A percentile compares a stretch with the other conserved stretches of the same genome.
Conservation (phyloP, 2,329 filamentous ascomycete genomes). For the Colletotrichum melonis region DNA sequence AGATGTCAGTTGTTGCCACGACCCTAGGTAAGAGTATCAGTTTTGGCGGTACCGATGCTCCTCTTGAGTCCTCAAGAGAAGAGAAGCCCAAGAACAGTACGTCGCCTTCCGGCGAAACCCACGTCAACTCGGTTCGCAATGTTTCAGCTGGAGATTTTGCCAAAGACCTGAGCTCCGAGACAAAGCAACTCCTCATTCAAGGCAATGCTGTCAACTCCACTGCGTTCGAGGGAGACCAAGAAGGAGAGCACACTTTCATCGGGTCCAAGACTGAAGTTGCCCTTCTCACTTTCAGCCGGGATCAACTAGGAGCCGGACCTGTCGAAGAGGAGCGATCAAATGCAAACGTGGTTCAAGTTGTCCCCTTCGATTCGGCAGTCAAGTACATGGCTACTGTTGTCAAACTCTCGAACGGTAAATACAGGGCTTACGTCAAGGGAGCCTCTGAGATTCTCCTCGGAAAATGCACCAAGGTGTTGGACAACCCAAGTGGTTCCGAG, state of each 20-base stretch:
- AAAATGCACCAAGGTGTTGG: slow-evolving; percentile 50
- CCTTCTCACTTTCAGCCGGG: slow-evolving; percentile 75
- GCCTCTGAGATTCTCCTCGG: slow-evolving; percentile 61
- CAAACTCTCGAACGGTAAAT: slow-evolving; percentile 64
- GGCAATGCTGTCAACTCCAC: slow-evolving; percentile 77
- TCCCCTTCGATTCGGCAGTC: slow-evolving; percentile 51
- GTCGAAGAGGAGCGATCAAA: slow-evolving; percentile 72
- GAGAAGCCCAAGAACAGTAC: slow-evolving; percentile 44
- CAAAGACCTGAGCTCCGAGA: slow-evolving; percentile 32
- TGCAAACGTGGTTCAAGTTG: slow-evolving; percentile 58
- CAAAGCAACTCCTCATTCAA: slow-evolving; percentile 60
- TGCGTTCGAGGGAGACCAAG: slow-evolving; percentile 74
- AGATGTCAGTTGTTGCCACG: slow-evolving; percentile 78
- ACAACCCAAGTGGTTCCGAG: slow-evolving; percentile 32
- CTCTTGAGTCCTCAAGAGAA: slow-evolving; percentile 39
- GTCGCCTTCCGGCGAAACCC: slow-evolving; percentile 32
- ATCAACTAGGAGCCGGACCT: slow-evolving; percentile 72
- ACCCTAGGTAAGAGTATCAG: slow-evolving; percentile 63
- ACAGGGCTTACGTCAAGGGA: slow-evolving; percentile 66
- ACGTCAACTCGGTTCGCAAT: slow-evolving; percentile 10
- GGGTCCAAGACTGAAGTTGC: slow-evolving; percentile 85
- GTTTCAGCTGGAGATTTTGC: slow-evolving; percentile 14
- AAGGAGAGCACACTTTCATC: slow-evolving; percentile 70
- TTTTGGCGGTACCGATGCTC: slow-evolving; percentile 45
- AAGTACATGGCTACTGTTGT: slow-evolving; percentile 78